These are phyloP conservation scores for Didymella pomorum DNA, from an alignment of 2,329 filamentous ascomycete genomes.

Conservation along the genomic window DNA sequence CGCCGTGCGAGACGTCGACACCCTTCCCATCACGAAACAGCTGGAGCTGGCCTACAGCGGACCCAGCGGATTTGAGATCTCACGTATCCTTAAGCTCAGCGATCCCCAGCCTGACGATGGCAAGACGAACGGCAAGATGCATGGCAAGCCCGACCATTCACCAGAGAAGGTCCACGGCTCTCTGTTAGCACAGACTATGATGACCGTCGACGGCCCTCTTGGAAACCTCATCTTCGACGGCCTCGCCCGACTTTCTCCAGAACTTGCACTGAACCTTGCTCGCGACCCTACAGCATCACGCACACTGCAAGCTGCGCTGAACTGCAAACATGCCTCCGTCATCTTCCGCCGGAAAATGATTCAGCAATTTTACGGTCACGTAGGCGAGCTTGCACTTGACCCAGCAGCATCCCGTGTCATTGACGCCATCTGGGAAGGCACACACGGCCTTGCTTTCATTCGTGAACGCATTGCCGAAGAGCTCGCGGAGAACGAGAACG, in stretches of 20 bases:
- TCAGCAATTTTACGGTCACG: conserved; percentile 67
- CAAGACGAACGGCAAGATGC: conserved; percentile 26
- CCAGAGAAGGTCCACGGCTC: conserved; percentile 78
- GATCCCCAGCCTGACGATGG: conserved; percentile 55
- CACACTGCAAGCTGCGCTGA: conserved; percentile 70
- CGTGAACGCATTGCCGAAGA: conserved; percentile 73
- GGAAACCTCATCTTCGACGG: conserved; percentile 74
- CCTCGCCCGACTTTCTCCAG: conserved; percentile 60
- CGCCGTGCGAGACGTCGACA: conserved; percentile 69
- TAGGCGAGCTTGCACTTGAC: conserved; percentile 68
- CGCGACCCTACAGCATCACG: conserved; percentile 66
- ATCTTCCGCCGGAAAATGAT: conserved; percentile 70
- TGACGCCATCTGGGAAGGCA: conserved; percentile 71
- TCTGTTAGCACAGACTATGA: conserved; percentile 80
- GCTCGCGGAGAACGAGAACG: conserved; percentile 65
- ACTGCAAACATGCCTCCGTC: conserved; percentile 60
- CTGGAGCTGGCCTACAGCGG: conserved; percentile 66
- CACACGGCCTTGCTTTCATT: conserved; percentile 70
- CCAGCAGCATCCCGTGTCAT: conserved; percentile 72
- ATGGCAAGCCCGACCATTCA: conserved; percentile 41
- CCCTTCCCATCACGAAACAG: conserved; percentile 62
- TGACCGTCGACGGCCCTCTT: conserved; percentile 74
- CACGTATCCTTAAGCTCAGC: conserved; percentile 67
- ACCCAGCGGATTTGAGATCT: conserved; percentile 60
- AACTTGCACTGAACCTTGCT: conserved; percentile 67